A percentile compares a stretch with the other conserved stretches of the same genome.
Evolutionary conservation across 2,329 filamentous ascomycete species (phyloP).

Genomic region (Aureobasidium subglaciale): DNA sequence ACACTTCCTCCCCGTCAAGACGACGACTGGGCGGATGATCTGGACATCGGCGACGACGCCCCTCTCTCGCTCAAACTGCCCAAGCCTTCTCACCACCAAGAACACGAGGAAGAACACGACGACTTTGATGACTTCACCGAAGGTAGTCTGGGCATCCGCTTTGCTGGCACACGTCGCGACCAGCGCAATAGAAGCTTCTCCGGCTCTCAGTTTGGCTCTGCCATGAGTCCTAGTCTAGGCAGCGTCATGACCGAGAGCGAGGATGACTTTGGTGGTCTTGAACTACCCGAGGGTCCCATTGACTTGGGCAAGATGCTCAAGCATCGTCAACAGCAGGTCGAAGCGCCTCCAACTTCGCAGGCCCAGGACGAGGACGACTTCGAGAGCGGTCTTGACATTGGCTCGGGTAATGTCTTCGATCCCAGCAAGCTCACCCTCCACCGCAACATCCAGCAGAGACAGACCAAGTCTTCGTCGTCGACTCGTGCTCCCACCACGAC

Average conservation of each 20-base stretch:
- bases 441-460: conserved; percentile 84
- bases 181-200: conserved; percentile 78
- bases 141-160: conserved; percentile 83
- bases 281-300: conserved; percentile 75
- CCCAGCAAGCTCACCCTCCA: conserved; percentile 76
- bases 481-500: conserved; percentile 74
- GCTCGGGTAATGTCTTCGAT: conserved; percentile 73
- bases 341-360: conserved; percentile 28
- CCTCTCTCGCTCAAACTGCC: conserved; percentile 38
- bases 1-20: conserved; percentile 32
- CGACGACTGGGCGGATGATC: conserved; percentile 46
- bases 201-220: conserved; percentile 49
- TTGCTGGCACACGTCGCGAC: conserved; percentile 77
- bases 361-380: conserved; percentile 60
- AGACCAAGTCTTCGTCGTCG: conserved; percentile 55
- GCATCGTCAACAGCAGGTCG: conserved; percentile 52
- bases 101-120: conserved; percentile 42
- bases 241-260: conserved; percentile 90
- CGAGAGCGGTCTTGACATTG: conserved; percentile 78
- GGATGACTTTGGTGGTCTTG: conserved; percentile 80
- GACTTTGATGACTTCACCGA: conserved; percentile 91
- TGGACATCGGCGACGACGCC: conserved; percentile 37
- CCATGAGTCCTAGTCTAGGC: conserved; percentile 84
- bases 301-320: conserved; percentile 75
- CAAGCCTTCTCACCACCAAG: conserved; percentile 9